Evolutionary conservation across 192 early-diverging fungal species (phyloP).

Genomic region (Entrophospora sp.): DNA sequence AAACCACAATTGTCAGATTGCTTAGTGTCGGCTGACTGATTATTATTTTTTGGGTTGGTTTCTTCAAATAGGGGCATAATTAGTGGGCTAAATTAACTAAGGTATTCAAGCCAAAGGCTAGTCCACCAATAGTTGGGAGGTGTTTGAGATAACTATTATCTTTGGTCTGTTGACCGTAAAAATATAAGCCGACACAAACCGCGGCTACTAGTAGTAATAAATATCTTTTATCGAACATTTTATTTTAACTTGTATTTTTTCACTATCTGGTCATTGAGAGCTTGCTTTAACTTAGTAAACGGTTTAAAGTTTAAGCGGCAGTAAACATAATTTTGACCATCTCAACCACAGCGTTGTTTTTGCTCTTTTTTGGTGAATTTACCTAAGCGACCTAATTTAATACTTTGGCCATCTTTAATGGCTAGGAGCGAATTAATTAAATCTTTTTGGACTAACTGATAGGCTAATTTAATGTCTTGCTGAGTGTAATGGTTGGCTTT

Average conservation of each 20-base stretch:
- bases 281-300: background rate
- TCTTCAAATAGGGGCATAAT: background rate
- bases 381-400: background rate
- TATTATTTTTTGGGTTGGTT: too few relatives aligned
- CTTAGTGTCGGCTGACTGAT: too few relatives aligned
- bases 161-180: background rate
- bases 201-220: background rate
- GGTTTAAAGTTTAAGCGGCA: background rate
- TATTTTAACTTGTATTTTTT: background rate
- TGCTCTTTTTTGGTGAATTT: background rate
- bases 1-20: too few relatives aligned
- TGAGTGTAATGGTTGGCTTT: background rate
- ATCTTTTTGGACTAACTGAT: background rate
- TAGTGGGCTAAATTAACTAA: slow-evolving; percentile 1
- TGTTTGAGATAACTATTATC: background rate
- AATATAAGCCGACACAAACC: background rate
- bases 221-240: background rate
- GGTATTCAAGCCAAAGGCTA: background rate
- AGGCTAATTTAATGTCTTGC: too few relatives aligned
- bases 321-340: background rate
- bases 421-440: background rate
- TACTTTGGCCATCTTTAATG: slow-evolving; percentile 1
- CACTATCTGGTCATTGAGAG: background rate
- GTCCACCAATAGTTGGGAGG: background rate
- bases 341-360: background rate